Evolutionary conservation across 1,284 basidiomycete genomes (phyloP).

Genomic region (Gyrodon tennesseensis): DNA sequence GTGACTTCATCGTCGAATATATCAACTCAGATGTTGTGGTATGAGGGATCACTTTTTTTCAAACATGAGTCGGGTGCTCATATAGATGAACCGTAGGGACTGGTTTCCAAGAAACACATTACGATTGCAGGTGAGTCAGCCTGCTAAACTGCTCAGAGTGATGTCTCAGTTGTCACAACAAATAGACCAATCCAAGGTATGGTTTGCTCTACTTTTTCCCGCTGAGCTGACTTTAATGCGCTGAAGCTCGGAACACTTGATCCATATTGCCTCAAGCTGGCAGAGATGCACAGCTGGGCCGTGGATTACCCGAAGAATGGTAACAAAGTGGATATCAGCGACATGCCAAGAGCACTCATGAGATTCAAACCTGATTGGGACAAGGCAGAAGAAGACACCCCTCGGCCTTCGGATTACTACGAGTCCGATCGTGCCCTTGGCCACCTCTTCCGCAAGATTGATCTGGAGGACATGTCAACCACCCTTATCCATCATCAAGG

Average conservation of each 20-base stretch:
- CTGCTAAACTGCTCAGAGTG: background rate
- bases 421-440: conserved; percentile 67
- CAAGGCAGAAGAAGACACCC: conserved; percentile 60
- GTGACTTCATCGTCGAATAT: conserved; percentile 80
- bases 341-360: conserved; percentile 56
- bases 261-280: conserved; percentile 60
- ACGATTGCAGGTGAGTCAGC: conserved; percentile 59
- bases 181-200: conserved; percentile 66
- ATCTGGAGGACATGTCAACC: conserved; percentile 48
- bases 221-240: conserved; percentile 9
- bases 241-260: conserved; percentile 66
- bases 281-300: conserved; percentile 65
- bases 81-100: conserved; percentile 50
- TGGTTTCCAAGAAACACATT: conserved; percentile 68
- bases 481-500: conserved; percentile 31
- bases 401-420: conserved; percentile 67
- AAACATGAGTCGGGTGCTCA: conserved; percentile 11
- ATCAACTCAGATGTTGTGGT: conserved; percentile 78
- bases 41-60: conserved; percentile 9
- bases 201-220: conserved; percentile 9
- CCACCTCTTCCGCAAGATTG: conserved; percentile 62
- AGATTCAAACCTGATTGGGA: conserved; percentile 77
- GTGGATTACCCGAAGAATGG: conserved; percentile 77
- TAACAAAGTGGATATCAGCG: conserved; percentile 57
- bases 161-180: background rate